Percentiles rank a stretch among this genome's conserved stretches.
Conservation (phyloP, 768 basidiomycete genomes). For the Lyophyllum decastes region DNA sequence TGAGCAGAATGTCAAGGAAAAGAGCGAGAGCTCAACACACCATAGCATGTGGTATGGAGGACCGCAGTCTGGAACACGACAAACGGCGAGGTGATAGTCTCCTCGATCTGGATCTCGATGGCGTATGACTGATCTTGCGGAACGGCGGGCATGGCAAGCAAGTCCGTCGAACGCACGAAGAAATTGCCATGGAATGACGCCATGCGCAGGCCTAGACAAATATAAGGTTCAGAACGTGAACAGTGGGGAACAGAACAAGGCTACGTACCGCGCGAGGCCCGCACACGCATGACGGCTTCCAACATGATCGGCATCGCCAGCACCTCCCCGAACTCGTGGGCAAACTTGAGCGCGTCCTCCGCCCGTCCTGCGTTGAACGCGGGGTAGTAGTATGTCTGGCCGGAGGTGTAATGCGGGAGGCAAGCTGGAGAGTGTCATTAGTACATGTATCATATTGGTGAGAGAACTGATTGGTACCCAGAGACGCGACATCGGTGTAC, state of each 20-base stretch:
- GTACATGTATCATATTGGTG: neutral
- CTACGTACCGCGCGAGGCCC: constrained; percentile 84
- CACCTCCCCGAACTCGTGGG: constrained; percentile 94
- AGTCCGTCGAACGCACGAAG: constrained; percentile 96
- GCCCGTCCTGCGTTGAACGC: constrained; percentile 94
- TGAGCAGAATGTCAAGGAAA: neutral
- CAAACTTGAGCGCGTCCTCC: constrained; percentile 98
- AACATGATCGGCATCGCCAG: constrained; percentile 93
- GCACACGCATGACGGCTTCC: constrained; percentile 97
- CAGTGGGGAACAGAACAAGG: neutral
- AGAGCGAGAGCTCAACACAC: constrained; percentile 34
- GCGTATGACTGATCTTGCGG: constrained; percentile 95
- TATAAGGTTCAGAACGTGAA: neutral
- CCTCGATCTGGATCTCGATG: constrained; percentile 95
- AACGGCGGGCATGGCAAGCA: constrained; percentile 95
- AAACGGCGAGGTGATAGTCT: constrained; percentile 86
- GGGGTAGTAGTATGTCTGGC: constrained; percentile 97
- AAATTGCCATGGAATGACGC: constrained; percentile 99
- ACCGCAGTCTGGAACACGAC: constrained; percentile 95
- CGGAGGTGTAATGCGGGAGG: constrained; percentile 95
- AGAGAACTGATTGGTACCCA: constrained; percentile 52
- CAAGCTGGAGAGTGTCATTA: constrained; percentile 55
- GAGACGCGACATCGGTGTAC: constrained; percentile 94
- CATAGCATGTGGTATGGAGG: constrained; percentile 91
- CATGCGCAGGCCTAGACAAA: constrained; percentile 77